These are phyloP conservation scores for Escovopsis sp. DNA, from an alignment of 2,329 filamentous ascomycete species.

Conservation along the genomic window DNA sequence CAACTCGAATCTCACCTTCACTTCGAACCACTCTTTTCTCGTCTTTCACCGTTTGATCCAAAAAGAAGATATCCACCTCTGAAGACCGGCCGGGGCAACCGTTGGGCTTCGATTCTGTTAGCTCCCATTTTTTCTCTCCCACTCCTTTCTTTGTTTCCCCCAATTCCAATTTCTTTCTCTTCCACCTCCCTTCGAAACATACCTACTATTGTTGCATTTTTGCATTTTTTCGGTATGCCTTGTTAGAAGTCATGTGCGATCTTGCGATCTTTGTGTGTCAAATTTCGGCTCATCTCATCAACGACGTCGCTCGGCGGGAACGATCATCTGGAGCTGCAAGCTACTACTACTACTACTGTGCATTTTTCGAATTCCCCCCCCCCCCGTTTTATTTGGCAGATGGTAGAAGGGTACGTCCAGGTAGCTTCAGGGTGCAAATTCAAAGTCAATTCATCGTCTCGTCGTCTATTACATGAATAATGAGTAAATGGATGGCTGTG, in stretches of 20 bases:
- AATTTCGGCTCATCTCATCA: neutral
- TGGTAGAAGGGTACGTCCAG: slow-evolving; percentile 4
- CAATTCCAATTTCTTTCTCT: too few species aligned
- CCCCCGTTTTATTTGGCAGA: too few species aligned
- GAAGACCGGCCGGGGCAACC: slow-evolving; percentile 6
- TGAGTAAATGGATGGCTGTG: neutral
- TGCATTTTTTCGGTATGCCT: slow-evolving; percentile 1
- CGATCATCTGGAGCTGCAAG: slow-evolving; percentile 10
- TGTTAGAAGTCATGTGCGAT: too few species aligned
- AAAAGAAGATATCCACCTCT: neutral
- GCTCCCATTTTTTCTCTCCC: slow-evolving; percentile 10
- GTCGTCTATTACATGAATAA: slow-evolving; percentile 15
- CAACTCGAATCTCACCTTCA: too few species aligned
- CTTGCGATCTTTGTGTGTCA: too few species aligned
- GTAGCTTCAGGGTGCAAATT: slow-evolving; percentile 1
- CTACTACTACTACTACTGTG: slow-evolving; percentile 1
- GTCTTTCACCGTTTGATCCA: neutral
- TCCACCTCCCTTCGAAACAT: too few species aligned
- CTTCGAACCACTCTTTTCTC: too few species aligned
- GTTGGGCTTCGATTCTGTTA: slow-evolving; percentile 9
- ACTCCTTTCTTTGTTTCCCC: too few species aligned
- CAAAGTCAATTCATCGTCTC: slow-evolving; percentile 7
- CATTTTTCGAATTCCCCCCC: slow-evolving; percentile 4
- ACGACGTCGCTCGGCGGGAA: slow-evolving; percentile 4
- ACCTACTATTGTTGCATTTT: slow-evolving; percentile 8